A percentile compares a stretch with the other conserved stretches of the same genome.
Conservation (phyloP, 108 stramenopile species). For the Skeletonema marinoi region DNA sequence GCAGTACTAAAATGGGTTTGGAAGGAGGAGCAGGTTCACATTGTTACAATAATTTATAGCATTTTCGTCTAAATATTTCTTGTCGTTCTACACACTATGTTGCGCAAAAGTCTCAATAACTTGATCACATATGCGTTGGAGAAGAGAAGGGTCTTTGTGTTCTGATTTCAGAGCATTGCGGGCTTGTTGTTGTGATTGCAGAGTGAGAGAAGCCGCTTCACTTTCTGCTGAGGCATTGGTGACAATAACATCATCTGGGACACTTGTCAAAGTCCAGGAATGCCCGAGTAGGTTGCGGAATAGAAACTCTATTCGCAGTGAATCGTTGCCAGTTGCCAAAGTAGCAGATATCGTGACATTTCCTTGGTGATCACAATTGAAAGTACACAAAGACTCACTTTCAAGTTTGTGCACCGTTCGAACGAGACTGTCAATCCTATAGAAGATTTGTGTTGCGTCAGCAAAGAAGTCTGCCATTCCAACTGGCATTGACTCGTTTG, state of each 20-base stretch:
- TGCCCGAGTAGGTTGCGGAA: conserved; percentile 15
- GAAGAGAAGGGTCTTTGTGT: conserved; percentile 4
- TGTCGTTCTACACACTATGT: not conserved
- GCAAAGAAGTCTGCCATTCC: not conserved
- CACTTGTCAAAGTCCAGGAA: conserved; percentile 22
- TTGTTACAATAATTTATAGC: not conserved
- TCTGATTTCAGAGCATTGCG: not conserved
- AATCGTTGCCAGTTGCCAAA: not conserved
- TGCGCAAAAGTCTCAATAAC: conserved; percentile 1
- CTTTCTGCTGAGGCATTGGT: not conserved
- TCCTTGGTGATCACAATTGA: conserved; percentile 12
- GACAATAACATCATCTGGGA: conserved; percentile 27
- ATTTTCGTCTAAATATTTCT: not conserved
- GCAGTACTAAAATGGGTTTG: not conserved
- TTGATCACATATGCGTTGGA: conserved; percentile 3
- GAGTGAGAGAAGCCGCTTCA: conserved; percentile 4
- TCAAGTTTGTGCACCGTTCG: conserved; percentile 31
- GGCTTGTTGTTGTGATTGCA: conserved; percentile 2
- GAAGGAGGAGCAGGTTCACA: not conserved
- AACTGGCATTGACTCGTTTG: not conserved
- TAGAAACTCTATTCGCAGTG: conserved; percentile 12
- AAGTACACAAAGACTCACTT: conserved; percentile 9
- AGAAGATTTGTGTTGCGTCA: conserved; percentile 16
- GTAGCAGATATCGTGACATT: conserved; percentile 14
- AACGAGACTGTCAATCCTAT: conserved; percentile 32